These are phyloP conservation scores for Eimeria necatrix DNA, from an alignment of 169 alveolate species.

Conservation along the genomic window DNA sequence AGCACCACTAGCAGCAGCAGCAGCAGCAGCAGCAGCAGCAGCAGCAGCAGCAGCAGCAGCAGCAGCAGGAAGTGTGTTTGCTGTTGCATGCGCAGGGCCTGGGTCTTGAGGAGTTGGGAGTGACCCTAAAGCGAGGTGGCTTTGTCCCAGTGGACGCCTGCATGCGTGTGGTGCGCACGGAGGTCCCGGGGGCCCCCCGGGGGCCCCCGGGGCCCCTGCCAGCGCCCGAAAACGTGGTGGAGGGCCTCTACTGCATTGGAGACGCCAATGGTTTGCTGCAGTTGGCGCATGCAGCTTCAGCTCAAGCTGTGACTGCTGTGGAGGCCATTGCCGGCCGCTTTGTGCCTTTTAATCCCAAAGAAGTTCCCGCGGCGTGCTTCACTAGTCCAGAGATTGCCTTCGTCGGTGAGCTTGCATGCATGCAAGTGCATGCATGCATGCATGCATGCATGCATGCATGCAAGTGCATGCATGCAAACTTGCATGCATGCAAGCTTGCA, in stretches of 20 bases:
- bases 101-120: slow-evolving; percentile 82
- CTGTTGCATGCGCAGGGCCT: too few relatives aligned
- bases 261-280: slow-evolving; percentile 86
- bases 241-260: slow-evolving; percentile 84
- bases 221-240: slow-evolving; percentile 56
- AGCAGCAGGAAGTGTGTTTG: too few relatives aligned
- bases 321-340: slow-evolving; percentile 57
- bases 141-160: slow-evolving; percentile 83
- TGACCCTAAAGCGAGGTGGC: slow-evolving; percentile 81
- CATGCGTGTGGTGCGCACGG: slow-evolving; percentile 81
- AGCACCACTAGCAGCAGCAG: too few relatives aligned
- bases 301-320: slow-evolving; percentile 79
- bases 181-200: slow-evolving; percentile 36
- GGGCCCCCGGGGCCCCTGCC: background rate
- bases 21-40: too few relatives aligned
- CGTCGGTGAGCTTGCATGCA: slow-evolving; percentile 70
- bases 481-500: background rate
- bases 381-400: slow-evolving; percentile 86
- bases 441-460: background rate
- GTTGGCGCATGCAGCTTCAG: slow-evolving; percentile 87
- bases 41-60: too few relatives aligned
- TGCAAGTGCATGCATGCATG: background rate
- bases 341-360: slow-evolving; percentile 79
- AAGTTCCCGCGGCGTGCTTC: slow-evolving; percentile 86
- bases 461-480: background rate